Conservation (phyloP, 345 rosid species). For the Ceriops tagal region DNA sequence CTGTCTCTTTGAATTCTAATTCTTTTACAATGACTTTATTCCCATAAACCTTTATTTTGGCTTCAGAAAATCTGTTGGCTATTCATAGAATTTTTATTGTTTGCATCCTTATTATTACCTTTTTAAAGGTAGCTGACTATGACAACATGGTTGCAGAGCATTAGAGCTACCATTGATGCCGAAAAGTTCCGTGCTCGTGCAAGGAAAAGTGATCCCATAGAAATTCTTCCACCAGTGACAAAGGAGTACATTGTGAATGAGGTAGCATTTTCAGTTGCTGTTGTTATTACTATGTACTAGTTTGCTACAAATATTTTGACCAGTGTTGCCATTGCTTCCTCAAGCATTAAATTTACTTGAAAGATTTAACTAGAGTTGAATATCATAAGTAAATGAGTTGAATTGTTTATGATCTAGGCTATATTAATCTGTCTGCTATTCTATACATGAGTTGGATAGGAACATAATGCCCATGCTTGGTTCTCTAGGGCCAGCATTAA, state of each 20-base stretch:
- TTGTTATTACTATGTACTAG: not conserved
- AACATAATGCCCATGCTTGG: not conserved
- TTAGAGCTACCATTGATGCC: conserved; percentile 36
- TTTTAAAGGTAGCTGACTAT: not conserved
- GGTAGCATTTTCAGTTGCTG: conserved; percentile 31
- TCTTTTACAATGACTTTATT: not conserved
- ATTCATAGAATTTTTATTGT: not conserved
- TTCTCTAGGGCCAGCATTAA: no score
- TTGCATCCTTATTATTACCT: no score
- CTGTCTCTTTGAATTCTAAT: conserved; percentile 14
- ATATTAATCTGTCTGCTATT: not conserved
- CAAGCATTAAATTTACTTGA: not conserved
- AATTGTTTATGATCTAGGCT: not conserved
- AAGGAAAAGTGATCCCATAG: conserved; percentile 70
- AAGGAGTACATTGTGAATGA: conserved; percentile 70
- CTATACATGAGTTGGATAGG: not conserved
- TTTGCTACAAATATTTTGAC: not conserved
- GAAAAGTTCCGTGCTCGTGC: conserved; percentile 62
- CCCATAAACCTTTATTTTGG: no score
- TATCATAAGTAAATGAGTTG: not conserved
- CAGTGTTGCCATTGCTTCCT: not conserved
- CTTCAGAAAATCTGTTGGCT: no score
- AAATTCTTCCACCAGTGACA: conserved; percentile 60
- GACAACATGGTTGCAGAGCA: conserved; percentile 6
- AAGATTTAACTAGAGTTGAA: not conserved